Evolutionary conservation across 805 yeast genomes (phyloP).

Genomic region (Pichia phayaonensis): DNA sequence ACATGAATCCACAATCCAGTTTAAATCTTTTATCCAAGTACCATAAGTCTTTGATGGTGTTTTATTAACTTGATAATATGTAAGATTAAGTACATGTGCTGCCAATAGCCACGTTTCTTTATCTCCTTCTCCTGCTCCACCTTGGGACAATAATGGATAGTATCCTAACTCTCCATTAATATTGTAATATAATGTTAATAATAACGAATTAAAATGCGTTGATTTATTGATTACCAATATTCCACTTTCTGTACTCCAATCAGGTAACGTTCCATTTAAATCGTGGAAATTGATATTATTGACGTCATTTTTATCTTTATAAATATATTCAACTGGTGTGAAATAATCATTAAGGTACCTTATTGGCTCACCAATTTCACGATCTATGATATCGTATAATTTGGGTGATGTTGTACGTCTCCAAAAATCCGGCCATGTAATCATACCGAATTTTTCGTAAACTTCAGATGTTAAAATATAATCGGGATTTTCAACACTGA

Average conservation of each 20-base stretch:
- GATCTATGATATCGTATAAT: conserved; percentile 34
- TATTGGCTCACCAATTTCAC: conserved; percentile 24
- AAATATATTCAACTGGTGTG: conserved; percentile 19
- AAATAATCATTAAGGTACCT: conserved; percentile 22
- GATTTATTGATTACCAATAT: conserved; percentile 50
- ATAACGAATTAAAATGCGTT: conserved; percentile 47
- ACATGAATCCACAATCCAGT: conserved; percentile 17
- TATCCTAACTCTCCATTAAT: conserved; percentile 52
- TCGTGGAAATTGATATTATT: conserved; percentile 44
- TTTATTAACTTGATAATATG: conserved; percentile 42
- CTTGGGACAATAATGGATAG: conserved; percentile 53
- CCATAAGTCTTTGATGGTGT: conserved; percentile 20
- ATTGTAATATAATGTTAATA: conserved; percentile 59
- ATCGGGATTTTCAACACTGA: conserved; percentile 37
- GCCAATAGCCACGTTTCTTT: conserved; percentile 69
- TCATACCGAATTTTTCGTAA: conserved; percentile 41
- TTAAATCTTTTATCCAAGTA: conserved; percentile 9
- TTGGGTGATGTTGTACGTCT: conserved; percentile 57
- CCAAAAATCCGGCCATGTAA: conserved; percentile 78
- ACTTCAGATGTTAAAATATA: conserved; percentile 31
- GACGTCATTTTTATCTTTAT: conserved; percentile 20
- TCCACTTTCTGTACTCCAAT: conserved; percentile 62
- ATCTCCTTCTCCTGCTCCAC: conserved; percentile 66
- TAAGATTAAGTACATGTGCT: conserved; percentile 38
- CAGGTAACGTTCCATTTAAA: conserved; percentile 55